Evolutionary conservation across 2,329 filamentous ascomycete genomes (phyloP).

Genomic region (Pseudogymnoascus verrucosus): DNA sequence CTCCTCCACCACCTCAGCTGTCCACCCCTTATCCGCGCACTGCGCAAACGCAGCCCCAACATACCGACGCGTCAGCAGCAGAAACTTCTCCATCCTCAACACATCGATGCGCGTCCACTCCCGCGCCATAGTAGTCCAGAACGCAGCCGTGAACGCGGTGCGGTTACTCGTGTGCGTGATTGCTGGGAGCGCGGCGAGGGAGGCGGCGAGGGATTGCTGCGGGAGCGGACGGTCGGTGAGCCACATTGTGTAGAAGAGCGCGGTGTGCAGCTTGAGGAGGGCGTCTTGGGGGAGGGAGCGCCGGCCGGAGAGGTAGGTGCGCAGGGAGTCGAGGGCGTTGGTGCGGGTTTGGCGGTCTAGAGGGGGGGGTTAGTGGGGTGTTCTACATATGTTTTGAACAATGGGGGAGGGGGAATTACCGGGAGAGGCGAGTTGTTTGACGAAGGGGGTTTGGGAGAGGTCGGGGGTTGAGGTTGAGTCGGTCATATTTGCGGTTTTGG

Average conservation of each 20-base stretch:
- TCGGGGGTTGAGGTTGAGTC: conserved; percentile 10
- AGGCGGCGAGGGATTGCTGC: conserved; percentile 73
- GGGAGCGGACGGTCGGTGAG: conserved; percentile 85
- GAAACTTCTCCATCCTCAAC: conserved; percentile 83
- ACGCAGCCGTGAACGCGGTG: conserved; percentile 48
- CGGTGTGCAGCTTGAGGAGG: conserved; percentile 86
- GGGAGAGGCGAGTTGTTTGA: conserved; percentile 30
- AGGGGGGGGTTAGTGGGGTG: too few relatives aligned
- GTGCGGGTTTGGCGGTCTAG: conserved; percentile 76
- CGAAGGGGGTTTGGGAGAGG: conserved; percentile 27
- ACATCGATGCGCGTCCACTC: conserved; percentile 68
- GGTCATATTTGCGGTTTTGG: background rate
- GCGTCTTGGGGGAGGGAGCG: conserved; percentile 58
- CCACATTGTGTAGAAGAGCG: conserved; percentile 87
- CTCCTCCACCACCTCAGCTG: conserved; percentile 30
- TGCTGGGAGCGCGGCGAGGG: conserved; percentile 64
- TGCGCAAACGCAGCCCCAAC: conserved; percentile 60
- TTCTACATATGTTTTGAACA: too few relatives aligned
- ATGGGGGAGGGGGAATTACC: conserved; percentile 23
- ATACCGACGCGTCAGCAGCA: conserved; percentile 74
- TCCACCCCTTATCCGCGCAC: conserved; percentile 30
- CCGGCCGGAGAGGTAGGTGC: conserved; percentile 62
- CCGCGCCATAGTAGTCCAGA: conserved; percentile 62
- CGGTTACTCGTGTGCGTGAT: conserved; percentile 42
- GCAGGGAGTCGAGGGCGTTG: conserved; percentile 67